Evolutionary conservation across 2,329 filamentous ascomycete genomes (phyloP).

Genomic region (Trichoderma sp.): DNA sequence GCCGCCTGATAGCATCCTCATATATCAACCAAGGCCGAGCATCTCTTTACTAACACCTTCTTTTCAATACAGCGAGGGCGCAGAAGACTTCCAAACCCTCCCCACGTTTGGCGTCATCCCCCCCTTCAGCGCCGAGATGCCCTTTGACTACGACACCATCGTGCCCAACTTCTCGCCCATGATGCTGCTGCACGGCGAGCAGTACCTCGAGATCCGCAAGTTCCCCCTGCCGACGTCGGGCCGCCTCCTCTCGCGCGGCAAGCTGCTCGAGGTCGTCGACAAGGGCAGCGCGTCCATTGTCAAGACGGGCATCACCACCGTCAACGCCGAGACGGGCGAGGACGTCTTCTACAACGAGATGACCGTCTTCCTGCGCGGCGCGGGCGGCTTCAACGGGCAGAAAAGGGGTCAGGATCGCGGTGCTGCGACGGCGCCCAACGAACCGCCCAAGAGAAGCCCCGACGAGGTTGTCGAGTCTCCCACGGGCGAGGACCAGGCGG

Average conservation of each 20-base stretch:
- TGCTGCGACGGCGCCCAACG: slow-evolving; percentile 76
- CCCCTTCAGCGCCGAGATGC: slow-evolving; percentile 80
- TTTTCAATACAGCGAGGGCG: slow-evolving; percentile 61
- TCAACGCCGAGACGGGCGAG: slow-evolving; percentile 81
- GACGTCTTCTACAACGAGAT: slow-evolving; percentile 96
- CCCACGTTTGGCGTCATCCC: slow-evolving; percentile 97
- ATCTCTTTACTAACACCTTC: slow-evolving; percentile 5
- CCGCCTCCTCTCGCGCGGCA: slow-evolving; percentile 72
- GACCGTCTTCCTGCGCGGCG: slow-evolving; percentile 88
- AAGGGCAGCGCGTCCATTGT: slow-evolving; percentile 89
- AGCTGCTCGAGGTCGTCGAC: slow-evolving; percentile 91
- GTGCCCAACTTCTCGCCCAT: slow-evolving; percentile 96
- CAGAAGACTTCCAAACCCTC: slow-evolving; percentile 88
- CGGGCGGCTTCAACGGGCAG: slow-evolving; percentile 84
- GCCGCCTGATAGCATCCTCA: slow-evolving; percentile 27
- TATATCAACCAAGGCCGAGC: too few relatives aligned
- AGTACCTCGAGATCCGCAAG: slow-evolving; percentile 92
- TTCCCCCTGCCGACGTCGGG: slow-evolving; percentile 87
- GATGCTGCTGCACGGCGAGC: slow-evolving; percentile 98
- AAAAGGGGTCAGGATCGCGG: slow-evolving; percentile 78
- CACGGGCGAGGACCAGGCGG: slow-evolving; percentile 89
- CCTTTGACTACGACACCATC: slow-evolving; percentile 78
- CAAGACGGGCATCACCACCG: slow-evolving; percentile 77
- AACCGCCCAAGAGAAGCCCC: slow-evolving; percentile 72
- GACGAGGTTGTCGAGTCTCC: slow-evolving; percentile 83